Evolutionary conservation across 225 moss, liverwort and hornwort species (phyloP).

Genomic region (Sphagnum tenellum): DNA sequence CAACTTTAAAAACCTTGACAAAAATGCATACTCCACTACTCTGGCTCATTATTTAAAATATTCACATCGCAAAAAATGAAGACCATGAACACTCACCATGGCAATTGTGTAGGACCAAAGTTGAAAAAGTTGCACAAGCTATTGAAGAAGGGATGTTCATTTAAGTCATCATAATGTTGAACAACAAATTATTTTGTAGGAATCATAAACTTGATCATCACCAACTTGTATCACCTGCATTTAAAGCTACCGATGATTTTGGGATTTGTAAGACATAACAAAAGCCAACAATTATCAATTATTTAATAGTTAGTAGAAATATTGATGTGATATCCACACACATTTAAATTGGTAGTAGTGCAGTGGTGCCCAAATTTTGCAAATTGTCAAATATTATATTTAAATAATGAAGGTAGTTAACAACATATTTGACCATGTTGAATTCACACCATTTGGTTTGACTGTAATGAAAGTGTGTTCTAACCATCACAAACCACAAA

Average conservation of each 20-base stretch:
- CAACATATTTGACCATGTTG: constrained; percentile 70
- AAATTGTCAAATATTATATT: too few relatives aligned
- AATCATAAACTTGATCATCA: constrained; percentile 55
- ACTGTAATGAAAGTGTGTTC: constrained; percentile 84
- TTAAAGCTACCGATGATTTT: constrained; percentile 61
- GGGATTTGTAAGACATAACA: constrained; percentile 46
- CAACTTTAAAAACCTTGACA: too few relatives aligned
- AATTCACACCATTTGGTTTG: constrained; percentile 83
- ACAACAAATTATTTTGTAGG: constrained; percentile 73
- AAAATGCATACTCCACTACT: too few relatives aligned
- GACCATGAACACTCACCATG: constrained; percentile 33
- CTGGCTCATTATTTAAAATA: too few relatives aligned
- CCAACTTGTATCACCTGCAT: constrained; percentile 75
- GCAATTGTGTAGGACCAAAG: constrained; percentile 78
- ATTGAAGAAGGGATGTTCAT: constrained; percentile 59
- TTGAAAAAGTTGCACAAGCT: constrained; percentile 73
- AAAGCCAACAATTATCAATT: too few relatives aligned
- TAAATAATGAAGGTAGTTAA: too few relatives aligned
- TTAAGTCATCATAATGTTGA: constrained; percentile 78
- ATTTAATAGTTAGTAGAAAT: too few relatives aligned
- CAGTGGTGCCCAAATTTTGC: too few relatives aligned
- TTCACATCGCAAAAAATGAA: too few relatives aligned
- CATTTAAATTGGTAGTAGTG: too few relatives aligned
- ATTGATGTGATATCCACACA: too few relatives aligned
- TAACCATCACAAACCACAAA: too few relatives aligned